Conservation (phyloP, 139 green algal genomes). For the Edaphochlamys debaryana region DNA sequence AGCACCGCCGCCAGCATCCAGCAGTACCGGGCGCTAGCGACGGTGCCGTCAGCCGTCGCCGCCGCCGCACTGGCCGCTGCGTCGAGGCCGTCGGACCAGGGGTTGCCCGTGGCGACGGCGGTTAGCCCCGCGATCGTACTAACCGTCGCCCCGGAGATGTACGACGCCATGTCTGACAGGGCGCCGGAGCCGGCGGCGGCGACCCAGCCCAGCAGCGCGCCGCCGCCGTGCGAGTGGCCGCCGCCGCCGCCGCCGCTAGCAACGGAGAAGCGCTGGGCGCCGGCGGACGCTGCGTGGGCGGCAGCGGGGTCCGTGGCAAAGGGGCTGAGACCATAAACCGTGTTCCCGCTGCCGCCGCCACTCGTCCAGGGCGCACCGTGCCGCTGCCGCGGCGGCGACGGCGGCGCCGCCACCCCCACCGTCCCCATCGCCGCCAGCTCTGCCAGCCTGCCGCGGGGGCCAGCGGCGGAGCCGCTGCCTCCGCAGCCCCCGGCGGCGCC, state of each 20-base stretch:
- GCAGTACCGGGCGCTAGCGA: conserved; percentile 18
- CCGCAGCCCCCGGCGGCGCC: not conserved
- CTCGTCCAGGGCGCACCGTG: too few relatives aligned
- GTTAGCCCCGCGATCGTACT: not conserved
- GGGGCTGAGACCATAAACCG: too few relatives aligned
- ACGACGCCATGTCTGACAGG: not conserved
- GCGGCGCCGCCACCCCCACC: not conserved
- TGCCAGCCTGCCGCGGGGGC: not conserved
- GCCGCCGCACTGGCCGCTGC: not conserved
- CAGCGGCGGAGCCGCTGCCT: not conserved
- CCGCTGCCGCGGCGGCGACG: too few relatives aligned
- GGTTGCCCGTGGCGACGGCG: not conserved
- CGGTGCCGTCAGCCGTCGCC: not conserved
- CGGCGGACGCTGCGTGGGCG: not conserved
- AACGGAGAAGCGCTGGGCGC: too few relatives aligned
- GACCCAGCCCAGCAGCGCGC: conserved; percentile 10
- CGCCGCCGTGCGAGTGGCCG: not conserved
- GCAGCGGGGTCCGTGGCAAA: not conserved
- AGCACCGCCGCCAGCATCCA: conserved; percentile 37
- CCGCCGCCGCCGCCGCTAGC: not conserved
- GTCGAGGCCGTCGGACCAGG: not conserved
- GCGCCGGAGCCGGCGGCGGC: too few relatives aligned
- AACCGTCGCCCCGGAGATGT: conserved; percentile 7
- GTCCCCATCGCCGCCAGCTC: not conserved
- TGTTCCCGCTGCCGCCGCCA: too few relatives aligned